phyloP scores from a whole-genome alignment of 352 stramenopile species.

The Phytophthora podocarpi region DNA sequence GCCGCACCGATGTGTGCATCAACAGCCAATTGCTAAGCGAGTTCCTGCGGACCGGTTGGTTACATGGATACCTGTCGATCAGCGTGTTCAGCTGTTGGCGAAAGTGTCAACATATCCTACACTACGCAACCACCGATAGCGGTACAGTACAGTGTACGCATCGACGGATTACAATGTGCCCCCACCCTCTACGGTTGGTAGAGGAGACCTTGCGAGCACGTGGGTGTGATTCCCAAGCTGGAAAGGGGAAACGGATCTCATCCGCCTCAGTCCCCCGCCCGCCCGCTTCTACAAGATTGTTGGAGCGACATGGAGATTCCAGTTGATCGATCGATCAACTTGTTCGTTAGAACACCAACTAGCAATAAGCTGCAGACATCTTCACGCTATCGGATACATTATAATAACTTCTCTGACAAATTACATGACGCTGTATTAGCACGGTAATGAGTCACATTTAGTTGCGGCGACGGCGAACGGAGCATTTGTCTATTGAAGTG shows the following conservation, averaged over 20 bases:
- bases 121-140: background rate
- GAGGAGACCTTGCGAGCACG: constrained; percentile 3
- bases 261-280: too few species aligned
- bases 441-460: too few species aligned
- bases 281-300: constrained; percentile 15
- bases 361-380: too few species aligned
- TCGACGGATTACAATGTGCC: background rate
- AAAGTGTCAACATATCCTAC: background rate
- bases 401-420: background rate
- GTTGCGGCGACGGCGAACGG: constrained; percentile 23
- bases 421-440: too few species aligned
- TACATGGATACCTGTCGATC: background rate
- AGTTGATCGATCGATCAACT: too few species aligned
- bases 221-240: constrained; percentile 9
- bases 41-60: constrained; percentile 6
- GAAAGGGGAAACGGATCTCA: constrained; percentile 17
- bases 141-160: too few species aligned
- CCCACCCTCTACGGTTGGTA: constrained; percentile 15
- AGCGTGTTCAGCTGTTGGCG: constrained; percentile 12
- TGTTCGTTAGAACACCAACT: too few species aligned
- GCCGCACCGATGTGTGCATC: too few species aligned
- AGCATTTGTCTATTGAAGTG: constrained; percentile 20
- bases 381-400: too few species aligned
- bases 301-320: background rate
- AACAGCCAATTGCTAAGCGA: too few species aligned